These are phyloP conservation scores for Orobanche coerulescens DNA, from an alignment of 257 asterid species.

Conservation along the genomic window DNA sequence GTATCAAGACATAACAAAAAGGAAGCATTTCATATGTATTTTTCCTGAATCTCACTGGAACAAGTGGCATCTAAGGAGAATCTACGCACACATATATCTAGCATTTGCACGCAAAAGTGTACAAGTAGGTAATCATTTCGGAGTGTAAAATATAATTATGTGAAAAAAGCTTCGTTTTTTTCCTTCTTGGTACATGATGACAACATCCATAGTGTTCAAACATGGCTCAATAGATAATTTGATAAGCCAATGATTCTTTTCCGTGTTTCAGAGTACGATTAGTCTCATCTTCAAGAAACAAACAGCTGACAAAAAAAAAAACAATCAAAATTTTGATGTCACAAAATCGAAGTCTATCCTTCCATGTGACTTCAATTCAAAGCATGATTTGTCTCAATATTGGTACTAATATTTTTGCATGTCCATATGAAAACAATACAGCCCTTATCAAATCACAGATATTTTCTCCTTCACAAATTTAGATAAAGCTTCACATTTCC, in stretches of 20 bases:
- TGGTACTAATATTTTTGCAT: not conserved
- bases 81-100: not conserved
- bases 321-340: not conserved
- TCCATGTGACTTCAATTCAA: not conserved
- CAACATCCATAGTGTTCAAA: too few relatives aligned
- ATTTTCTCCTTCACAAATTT: too few relatives aligned
- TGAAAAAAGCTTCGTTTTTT: too few relatives aligned
- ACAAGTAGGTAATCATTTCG: not conserved
- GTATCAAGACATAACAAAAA: not conserved
- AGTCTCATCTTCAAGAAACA: too few relatives aligned
- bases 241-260: too few relatives aligned
- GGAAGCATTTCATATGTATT: not conserved
- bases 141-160: too few relatives aligned
- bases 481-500: too few relatives aligned
- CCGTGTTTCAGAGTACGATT: too few relatives aligned
- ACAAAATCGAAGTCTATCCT: not conserved
- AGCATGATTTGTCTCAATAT: not conserved
- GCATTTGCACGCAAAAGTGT: not conserved
- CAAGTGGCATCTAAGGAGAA: not conserved
- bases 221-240: too few relatives aligned
- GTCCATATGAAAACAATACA: not conserved
- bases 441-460: too few relatives aligned
- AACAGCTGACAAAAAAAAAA: too few relatives aligned
- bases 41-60: not conserved
- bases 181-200: too few relatives aligned